Percentiles rank a stretch among this genome's conserved stretches.
Evolutionary conservation across 306 rosid species (phyloP).

Genomic region (Albizia julibrissin): DNA sequence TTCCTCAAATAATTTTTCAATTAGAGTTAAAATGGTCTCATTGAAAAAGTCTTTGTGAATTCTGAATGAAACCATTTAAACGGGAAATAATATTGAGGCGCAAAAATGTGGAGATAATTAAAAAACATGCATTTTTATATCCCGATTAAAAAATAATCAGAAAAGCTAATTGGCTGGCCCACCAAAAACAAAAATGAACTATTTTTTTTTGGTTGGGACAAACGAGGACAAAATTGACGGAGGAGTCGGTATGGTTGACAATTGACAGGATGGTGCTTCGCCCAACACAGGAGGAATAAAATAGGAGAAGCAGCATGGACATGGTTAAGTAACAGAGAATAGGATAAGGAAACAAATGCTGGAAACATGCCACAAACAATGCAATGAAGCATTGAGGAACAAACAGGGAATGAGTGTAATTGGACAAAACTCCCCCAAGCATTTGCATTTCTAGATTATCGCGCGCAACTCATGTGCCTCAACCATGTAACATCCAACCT

Average conservation of each 20-base stretch:
- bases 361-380: neutral
- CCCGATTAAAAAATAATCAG: neutral
- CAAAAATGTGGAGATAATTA: neutral
- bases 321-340: neutral
- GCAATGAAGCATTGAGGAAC: neutral
- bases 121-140: neutral
- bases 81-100: neutral
- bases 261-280: neutral
- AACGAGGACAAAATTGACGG: neutral
- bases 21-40: neutral
- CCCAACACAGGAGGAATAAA: neutral
- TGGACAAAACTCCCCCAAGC: neutral
- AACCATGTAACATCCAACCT: neutral
- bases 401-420: neutral
- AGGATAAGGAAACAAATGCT: neutral
- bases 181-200: neutral
- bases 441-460: slow-evolving; percentile 3
- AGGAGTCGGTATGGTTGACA: neutral
- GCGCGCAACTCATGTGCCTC: slow-evolving; percentile 12
- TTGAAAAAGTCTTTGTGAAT: neutral
- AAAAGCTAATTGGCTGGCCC: neutral
- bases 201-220: neutral
- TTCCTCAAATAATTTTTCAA: neutral
- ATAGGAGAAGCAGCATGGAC: neutral
- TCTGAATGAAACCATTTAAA: neutral